Percentiles rank a stretch among this genome's conserved stretches.
Evolutionary conservation across 2,329 filamentous ascomycete species (phyloP).

Genomic region (Ophiostoma sp.): DNA sequence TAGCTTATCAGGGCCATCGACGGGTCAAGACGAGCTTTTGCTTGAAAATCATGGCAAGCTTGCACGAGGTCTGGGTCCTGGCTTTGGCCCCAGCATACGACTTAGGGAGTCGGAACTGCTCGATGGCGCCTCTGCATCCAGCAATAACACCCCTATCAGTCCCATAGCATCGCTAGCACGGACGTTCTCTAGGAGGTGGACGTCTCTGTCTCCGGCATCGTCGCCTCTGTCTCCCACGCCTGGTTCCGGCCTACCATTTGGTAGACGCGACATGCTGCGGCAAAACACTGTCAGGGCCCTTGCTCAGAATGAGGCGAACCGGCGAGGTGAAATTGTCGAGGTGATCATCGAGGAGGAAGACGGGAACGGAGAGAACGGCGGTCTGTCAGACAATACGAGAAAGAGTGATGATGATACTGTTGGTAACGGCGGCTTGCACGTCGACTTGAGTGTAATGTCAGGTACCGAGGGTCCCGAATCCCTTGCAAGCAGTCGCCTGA

Average conservation of each 20-base stretch:
- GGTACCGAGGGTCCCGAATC: constrained; percentile 34
- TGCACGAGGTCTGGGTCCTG: constrained; percentile 54
- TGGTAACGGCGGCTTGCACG: constrained; percentile 30
- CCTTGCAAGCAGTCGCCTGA: background rate
- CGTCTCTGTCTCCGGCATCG: constrained; percentile 8
- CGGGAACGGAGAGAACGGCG: constrained; percentile 23
- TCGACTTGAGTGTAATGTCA: constrained; percentile 49
- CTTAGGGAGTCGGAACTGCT: constrained; percentile 49
- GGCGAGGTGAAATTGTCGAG: constrained; percentile 54
- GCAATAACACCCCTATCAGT: background rate
- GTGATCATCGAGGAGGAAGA: constrained; percentile 43
- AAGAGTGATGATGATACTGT: constrained; percentile 10
- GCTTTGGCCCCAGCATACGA: constrained; percentile 44
- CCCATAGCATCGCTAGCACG: constrained; percentile 20
- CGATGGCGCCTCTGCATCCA: background rate
- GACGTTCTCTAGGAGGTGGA: constrained; percentile 22
- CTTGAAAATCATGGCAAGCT: constrained; percentile 43
- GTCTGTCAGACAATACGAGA: background rate
- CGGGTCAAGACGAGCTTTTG: constrained; percentile 42
- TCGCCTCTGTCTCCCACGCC: background rate
- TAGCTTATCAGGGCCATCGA: constrained; percentile 42
- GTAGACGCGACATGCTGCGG: background rate
- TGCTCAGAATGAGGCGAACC: constrained; percentile 55
- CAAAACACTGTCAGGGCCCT: constrained; percentile 41
- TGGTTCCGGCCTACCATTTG: background rate